Evolutionary conservation across 495 filamentous ascomycete genomes (phyloP).

Genomic region (Talaromyces borbonicus): DNA sequence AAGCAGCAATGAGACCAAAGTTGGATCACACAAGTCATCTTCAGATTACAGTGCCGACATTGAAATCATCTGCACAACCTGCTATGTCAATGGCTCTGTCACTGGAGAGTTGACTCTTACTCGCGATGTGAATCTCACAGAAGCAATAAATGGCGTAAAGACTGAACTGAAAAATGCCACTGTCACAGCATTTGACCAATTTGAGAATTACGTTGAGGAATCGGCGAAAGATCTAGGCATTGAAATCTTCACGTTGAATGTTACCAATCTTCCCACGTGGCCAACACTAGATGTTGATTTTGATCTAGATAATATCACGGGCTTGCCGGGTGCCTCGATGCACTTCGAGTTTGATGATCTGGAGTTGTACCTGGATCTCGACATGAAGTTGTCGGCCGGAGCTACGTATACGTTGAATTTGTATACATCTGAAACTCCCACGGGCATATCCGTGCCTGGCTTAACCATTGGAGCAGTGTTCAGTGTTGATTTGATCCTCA

Average conservation of each 20-base stretch:
- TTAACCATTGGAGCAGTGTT: constrained; percentile 32
- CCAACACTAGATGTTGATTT: constrained; percentile 15
- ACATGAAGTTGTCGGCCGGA: constrained; percentile 29
- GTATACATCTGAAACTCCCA: constrained; percentile 31
- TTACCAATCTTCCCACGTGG: constrained; percentile 10
- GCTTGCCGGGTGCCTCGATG: constrained; percentile 31
- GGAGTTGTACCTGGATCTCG: constrained; percentile 42
- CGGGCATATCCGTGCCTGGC: constrained; percentile 29
- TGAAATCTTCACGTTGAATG: constrained; percentile 1
- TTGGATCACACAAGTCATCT: neutral
- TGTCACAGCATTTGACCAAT: constrained; percentile 6
- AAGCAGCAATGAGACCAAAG: neutral
- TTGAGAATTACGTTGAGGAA: constrained; percentile 12
- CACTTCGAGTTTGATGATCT: constrained; percentile 39
- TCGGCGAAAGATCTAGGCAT: constrained; percentile 8
- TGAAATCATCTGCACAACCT: constrained; percentile 38
- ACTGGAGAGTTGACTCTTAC: constrained; percentile 29
- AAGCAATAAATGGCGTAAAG: constrained; percentile 24
- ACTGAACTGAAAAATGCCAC: constrained; percentile 24
- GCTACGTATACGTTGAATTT: constrained; percentile 41
- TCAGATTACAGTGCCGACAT: constrained; percentile 12
- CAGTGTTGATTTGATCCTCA: constrained; percentile 38
- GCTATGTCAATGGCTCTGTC: constrained; percentile 40
- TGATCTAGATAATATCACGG: constrained; percentile 29
- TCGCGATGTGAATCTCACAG: constrained; percentile 27